A percentile compares a stretch with the other conserved stretches of the same genome.
These are phyloP conservation scores for Porcisia hertigi DNA, from an alignment of 208 protist species.

Conservation along the genomic window DNA sequence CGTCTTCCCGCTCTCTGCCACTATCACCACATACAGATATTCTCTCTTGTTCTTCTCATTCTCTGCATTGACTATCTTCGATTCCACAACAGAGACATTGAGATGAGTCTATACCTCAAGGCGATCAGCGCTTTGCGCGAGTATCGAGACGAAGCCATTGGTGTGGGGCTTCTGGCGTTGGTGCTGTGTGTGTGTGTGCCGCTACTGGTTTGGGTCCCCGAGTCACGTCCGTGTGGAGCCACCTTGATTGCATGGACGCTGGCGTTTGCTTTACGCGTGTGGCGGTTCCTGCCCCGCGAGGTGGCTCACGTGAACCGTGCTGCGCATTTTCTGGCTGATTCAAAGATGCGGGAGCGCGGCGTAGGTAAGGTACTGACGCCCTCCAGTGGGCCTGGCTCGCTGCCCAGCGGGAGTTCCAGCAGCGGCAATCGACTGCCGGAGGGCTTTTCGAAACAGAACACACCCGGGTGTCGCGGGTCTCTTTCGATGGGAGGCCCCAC, in stretches of 20 bases:
- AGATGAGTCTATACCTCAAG: not conserved
- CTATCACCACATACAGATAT: not conserved
- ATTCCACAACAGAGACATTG: not conserved
- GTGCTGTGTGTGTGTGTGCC: constrained; percentile 23
- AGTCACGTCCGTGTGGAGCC: constrained; percentile 18
- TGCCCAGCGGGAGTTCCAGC: not conserved
- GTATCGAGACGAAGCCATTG: constrained; percentile 12
- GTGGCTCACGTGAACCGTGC: constrained; percentile 1
- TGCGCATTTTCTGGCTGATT: constrained; percentile 19
- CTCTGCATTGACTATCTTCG: not conserved
- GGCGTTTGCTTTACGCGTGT: constrained; percentile 21
- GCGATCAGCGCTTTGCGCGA: not conserved
- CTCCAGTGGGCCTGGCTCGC: not conserved
- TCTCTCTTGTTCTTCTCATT: not conserved
- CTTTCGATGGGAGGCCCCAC: not conserved
- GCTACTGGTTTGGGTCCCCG: constrained; percentile 15
- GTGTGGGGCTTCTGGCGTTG: constrained; percentile 1
- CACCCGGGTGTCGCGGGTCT: not conserved
- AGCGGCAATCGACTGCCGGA: not conserved
- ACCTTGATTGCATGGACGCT: constrained; percentile 22
- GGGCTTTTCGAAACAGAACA: not conserved
- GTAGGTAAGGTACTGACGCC: constrained; percentile 14
- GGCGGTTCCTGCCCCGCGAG: constrained; percentile 26
- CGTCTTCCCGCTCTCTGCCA: not conserved
- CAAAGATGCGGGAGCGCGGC: constrained; percentile 13